Conservation (phyloP, 768 basidiomycete species). For the Clavulina sp. region DNA sequence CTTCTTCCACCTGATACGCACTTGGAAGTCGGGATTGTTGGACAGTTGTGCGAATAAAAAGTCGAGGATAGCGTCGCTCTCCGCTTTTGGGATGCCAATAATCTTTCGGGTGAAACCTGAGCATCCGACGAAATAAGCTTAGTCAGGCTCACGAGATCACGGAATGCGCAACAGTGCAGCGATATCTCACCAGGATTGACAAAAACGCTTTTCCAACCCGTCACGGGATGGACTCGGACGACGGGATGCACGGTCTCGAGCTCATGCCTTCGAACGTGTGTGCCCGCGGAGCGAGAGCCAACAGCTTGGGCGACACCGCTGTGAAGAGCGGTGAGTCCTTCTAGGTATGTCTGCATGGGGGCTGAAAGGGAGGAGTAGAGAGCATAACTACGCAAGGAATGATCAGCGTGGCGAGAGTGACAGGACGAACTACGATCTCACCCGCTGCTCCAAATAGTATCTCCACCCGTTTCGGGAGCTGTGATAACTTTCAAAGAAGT, state of each 20-base stretch:
- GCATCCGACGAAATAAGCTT: not conserved
- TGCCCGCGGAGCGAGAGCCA: slow-evolving; percentile 49
- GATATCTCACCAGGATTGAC: slow-evolving; percentile 44
- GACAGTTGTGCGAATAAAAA: slow-evolving; percentile 58
- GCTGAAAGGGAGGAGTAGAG: slow-evolving; percentile 71
- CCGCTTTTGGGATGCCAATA: slow-evolving; percentile 60
- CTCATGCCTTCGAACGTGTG: slow-evolving; percentile 49
- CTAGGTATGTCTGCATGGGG: slow-evolving; percentile 57
- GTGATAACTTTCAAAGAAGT: slow-evolving; percentile 64
- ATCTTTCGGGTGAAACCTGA: slow-evolving; percentile 66
- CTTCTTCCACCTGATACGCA: slow-evolving; percentile 59
- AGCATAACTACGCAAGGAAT: slow-evolving; percentile 35
- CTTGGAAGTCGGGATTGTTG: slow-evolving; percentile 55
- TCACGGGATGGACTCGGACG: slow-evolving; percentile 69
- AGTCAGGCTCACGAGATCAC: not conserved
- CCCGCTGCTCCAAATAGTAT: slow-evolving; percentile 72
- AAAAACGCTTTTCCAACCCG: slow-evolving; percentile 70
- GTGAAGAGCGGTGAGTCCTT: slow-evolving; percentile 55
- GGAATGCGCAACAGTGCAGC: not conserved
- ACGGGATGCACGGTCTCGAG: slow-evolving; percentile 62
- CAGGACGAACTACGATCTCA: no score
- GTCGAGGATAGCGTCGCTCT: slow-evolving; percentile 53
- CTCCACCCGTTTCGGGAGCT: slow-evolving; percentile 53
- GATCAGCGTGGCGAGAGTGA: not conserved
- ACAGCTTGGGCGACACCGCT: slow-evolving; percentile 64